These are phyloP conservation scores for Hygrophorus pudorinus DNA, from an alignment of 768 basidiomycete genomes.

Conservation along the genomic window DNA sequence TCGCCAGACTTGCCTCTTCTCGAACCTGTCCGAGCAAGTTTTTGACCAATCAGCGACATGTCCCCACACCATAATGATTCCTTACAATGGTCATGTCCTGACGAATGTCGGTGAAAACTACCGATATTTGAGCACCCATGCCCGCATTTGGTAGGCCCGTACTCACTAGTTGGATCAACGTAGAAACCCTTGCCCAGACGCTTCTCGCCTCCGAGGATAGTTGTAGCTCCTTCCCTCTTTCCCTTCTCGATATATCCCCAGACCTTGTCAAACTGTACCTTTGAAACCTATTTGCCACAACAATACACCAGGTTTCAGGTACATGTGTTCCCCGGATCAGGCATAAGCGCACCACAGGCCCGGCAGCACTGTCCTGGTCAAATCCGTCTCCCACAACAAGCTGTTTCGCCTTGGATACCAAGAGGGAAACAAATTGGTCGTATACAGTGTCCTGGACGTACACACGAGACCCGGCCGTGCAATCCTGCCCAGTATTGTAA, in stretches of 20 bases:
- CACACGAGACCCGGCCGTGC: slow-evolving; percentile 84
- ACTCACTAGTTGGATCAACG: slow-evolving; percentile 80
- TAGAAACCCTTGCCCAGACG: slow-evolving; percentile 73
- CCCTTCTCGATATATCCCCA: slow-evolving; percentile 85
- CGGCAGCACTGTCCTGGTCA: slow-evolving; percentile 62
- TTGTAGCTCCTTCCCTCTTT: slow-evolving; percentile 72
- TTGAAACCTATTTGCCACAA: slow-evolving; percentile 49
- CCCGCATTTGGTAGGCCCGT: slow-evolving; percentile 3
- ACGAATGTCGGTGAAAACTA: slow-evolving; percentile 76
- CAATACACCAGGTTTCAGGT: not conserved
- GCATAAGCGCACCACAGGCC: slow-evolving; percentile 60
- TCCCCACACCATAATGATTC: slow-evolving; percentile 3
- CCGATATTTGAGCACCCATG: slow-evolving; percentile 3
- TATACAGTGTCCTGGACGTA: slow-evolving; percentile 85
- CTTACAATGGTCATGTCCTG: slow-evolving; percentile 81
- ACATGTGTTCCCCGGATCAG: not conserved
- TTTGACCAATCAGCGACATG: not conserved
- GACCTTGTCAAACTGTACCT: slow-evolving; percentile 76
- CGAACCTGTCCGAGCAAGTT: slow-evolving; percentile 42
- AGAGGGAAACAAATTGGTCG: slow-evolving; percentile 65
- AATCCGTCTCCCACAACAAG: slow-evolving; percentile 76
- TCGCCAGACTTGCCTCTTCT: slow-evolving; percentile 46
- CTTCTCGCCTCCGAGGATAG: slow-evolving; percentile 73
- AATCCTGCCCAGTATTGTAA: slow-evolving; percentile 89
- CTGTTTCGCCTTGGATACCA: slow-evolving; percentile 58